A percentile compares a stretch with the other conserved stretches of the same genome.
Conservation (phyloP, 2,329 filamentous ascomycete genomes). For the Dendryphion nanum region DNA sequence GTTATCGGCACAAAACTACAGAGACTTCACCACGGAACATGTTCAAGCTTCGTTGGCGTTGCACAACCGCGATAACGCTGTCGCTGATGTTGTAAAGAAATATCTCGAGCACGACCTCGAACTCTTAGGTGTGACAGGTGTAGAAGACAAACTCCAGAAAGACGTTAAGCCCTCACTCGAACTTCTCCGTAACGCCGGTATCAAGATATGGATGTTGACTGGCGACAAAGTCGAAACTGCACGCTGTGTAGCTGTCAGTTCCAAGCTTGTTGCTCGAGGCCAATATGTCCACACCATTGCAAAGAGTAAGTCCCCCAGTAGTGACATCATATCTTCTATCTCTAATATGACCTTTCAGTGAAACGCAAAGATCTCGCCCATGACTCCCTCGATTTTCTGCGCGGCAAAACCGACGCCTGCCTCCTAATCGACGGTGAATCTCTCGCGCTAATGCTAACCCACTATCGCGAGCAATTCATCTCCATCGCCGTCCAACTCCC, state of each 20-base stretch:
- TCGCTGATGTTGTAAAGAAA: slow-evolving; percentile 75
- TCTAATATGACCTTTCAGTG: slow-evolving; percentile 44
- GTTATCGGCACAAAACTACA: slow-evolving; percentile 74
- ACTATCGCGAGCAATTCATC: slow-evolving; percentile 84
- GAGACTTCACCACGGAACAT: slow-evolving; percentile 73
- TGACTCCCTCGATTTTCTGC: slow-evolving; percentile 83
- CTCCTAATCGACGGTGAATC: slow-evolving; percentile 95
- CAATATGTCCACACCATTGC: slow-evolving; percentile 95
- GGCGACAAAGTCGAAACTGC: slow-evolving; percentile 98
- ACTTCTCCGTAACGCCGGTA: slow-evolving; percentile 90
- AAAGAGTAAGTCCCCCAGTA: slow-evolving; percentile 50
- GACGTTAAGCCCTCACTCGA: slow-evolving; percentile 96
- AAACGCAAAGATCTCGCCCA: slow-evolving; percentile 81
- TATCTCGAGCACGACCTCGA: slow-evolving; percentile 87
- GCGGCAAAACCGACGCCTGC: slow-evolving; percentile 81
- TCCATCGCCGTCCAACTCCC: slow-evolving; percentile 83
- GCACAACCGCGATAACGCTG: slow-evolving; percentile 73
- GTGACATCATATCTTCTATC: not conserved
- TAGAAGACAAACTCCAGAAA: slow-evolving; percentile 93
- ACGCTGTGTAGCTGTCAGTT: slow-evolving; percentile 90
- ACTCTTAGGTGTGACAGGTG: slow-evolving; percentile 92
- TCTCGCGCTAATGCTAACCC: slow-evolving; percentile 74
- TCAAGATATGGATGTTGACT: slow-evolving; percentile 99
- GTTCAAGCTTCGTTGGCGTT: slow-evolving; percentile 79
- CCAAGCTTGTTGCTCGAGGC: slow-evolving; percentile 87